Evolutionary conservation across 176 grass and related monocot genomes (phyloP).

Genomic region (Alloteropsis semialata): DNA sequence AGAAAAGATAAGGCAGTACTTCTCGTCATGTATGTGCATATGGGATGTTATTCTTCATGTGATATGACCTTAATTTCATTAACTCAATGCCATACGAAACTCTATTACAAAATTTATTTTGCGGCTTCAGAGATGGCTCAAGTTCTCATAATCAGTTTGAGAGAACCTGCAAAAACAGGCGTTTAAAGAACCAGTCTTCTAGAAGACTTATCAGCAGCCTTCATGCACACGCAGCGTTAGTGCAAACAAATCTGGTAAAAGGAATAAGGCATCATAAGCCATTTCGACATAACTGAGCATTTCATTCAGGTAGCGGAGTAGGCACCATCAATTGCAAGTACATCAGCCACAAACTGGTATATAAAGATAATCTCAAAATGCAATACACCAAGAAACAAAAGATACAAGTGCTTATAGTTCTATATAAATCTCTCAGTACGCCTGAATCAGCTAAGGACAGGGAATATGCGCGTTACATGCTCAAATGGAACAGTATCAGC

Average conservation of each 20-base stretch:
- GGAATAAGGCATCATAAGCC: neutral
- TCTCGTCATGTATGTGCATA: too few species aligned
- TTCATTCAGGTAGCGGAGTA: neutral
- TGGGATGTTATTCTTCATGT: too few species aligned
- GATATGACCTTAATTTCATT: too few species aligned
- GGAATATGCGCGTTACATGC: conserved; percentile 88
- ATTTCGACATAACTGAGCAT: neutral
- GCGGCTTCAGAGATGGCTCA: neutral
- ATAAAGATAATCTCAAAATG: neutral
- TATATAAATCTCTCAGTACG: neutral
- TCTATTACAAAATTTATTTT: neutral
- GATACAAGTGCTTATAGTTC: conserved; percentile 6
- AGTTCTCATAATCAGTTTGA: neutral
- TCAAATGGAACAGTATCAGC: conserved; percentile 70
- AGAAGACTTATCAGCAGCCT: neutral
- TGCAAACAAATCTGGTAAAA: neutral
- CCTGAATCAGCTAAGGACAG: conserved; percentile 70
- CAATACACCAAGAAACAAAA: neutral
- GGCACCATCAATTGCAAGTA: neutral
- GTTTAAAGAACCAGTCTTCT: neutral
- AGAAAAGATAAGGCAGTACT: too few species aligned
- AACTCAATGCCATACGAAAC: too few species aligned
- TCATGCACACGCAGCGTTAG: neutral
- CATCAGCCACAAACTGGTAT: neutral
- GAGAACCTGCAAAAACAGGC: neutral